Conservation (phyloP, 177 flowering plant genomes). For the Vitis hybrid region DNA sequence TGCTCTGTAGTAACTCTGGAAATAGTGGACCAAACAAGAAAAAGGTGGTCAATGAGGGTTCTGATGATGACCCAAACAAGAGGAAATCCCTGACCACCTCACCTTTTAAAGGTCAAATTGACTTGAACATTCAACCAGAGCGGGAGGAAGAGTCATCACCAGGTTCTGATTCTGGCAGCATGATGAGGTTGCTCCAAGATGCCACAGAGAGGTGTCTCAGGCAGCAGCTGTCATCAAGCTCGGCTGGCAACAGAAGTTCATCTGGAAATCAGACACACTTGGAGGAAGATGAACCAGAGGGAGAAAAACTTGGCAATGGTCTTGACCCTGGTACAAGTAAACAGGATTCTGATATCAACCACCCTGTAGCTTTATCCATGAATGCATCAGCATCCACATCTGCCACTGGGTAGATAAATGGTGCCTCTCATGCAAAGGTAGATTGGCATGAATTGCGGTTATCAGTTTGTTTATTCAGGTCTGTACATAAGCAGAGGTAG, state of each 20-base stretch:
- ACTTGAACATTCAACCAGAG: constrained; percentile 86
- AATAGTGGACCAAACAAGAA: constrained; percentile 25
- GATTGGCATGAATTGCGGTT: too few relatives aligned
- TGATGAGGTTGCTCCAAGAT: constrained; percentile 37
- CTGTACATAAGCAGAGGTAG: constrained; percentile 27
- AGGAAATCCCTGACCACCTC: constrained; percentile 34
- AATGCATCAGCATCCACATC: constrained; percentile 16
- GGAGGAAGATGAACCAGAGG: constrained; percentile 15
- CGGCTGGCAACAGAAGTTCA: constrained; percentile 12
- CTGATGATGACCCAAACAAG: constrained; percentile 37
- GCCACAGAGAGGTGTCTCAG: constrained; percentile 36
- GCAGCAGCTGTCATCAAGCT: constrained; percentile 23
- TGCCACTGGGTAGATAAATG: constrained; percentile 12
- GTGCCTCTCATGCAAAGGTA: neutral
- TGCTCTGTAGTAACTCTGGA: constrained; percentile 21
- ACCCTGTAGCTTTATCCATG: constrained; percentile 3
- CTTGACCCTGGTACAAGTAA: constrained; percentile 4
- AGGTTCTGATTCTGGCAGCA: constrained; percentile 44
- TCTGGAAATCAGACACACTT: constrained; percentile 13
- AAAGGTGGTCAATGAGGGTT: constrained; percentile 24
- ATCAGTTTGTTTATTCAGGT: constrained; percentile 8
- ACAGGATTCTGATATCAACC: constrained; percentile 11
- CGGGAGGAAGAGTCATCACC: constrained; percentile 68
- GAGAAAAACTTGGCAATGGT: constrained; percentile 11
- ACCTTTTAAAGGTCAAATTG: constrained; percentile 78